Evolutionary conservation across 2,329 filamentous ascomycete species (phyloP), one percentile per base, ranked within the genome.

Genomic region (Penicillium sp.): DNA sequence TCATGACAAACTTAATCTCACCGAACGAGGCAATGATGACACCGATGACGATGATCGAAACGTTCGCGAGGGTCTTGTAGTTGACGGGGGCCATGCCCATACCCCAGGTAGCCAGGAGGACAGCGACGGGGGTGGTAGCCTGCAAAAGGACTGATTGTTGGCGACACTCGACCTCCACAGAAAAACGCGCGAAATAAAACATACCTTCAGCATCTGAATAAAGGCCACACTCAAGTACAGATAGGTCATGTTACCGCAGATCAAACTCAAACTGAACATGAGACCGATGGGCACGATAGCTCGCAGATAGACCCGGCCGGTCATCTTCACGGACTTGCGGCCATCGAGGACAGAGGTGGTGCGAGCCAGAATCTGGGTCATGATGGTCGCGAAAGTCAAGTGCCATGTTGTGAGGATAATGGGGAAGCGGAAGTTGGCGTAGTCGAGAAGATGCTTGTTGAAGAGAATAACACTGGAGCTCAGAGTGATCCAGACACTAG

Each of bases 371-470:
- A 95, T 66, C 73, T 97, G 93, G 57, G 93, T 98, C 79, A 95
- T 91, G 66, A 95, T 68, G 28, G 90, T 95, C 55, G 93, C 89
- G 66, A 97, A 97, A 23, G 82, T 75, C 72, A 97, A 76, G 76
- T 98, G 93, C 84, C 91, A 98, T 77, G 91, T 94, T 63, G 89
- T 95, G 55, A 98, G 80, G 64, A 95, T 73, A 50, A 78, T 77
- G 42, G 71, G 74, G 65, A 73, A 79, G 51, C 85, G 80, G 77
- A 96, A 96, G 54, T 87, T 79, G 54, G 85, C 79, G 31, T 85
- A 90, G 63, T 91, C 84, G 53, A 97, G 80, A 63, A 98, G 89
- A 82, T 88, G 95, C 81, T 98, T 98, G 84, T 98, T 97, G 85
- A 96, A 97, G 52, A 98, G 78, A 69, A 98, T 98, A 66, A 97